Evolutionary conservation across 2,329 filamentous ascomycete species (phyloP).

Genomic region (Cryphonectria japonica): DNA sequence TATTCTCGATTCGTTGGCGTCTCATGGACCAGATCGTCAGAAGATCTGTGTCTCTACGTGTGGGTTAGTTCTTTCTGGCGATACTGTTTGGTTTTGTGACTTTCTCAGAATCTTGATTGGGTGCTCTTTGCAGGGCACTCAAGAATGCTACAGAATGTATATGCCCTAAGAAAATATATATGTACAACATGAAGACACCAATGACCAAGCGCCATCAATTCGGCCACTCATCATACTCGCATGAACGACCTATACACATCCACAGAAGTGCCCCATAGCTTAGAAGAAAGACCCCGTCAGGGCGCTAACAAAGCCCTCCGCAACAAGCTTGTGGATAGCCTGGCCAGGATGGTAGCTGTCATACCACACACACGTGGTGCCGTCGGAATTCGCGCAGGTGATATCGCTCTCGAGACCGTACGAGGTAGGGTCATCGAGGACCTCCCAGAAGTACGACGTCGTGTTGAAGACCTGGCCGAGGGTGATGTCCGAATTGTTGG

Average conservation of each 20-base stretch:
- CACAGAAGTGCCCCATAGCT: no score
- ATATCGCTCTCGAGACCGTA: slow-evolving; percentile 27
- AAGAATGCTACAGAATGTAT: background rate
- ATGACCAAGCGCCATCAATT: background rate
- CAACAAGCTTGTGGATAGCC: slow-evolving; percentile 24
- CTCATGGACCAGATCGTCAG: no score
- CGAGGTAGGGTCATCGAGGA: slow-evolving; percentile 22
- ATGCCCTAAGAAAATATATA: background rate
- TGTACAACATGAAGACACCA: background rate
- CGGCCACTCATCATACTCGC: background rate
- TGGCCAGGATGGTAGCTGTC: slow-evolving; percentile 29
- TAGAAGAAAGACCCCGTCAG: slow-evolving; percentile 21
- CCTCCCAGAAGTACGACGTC: slow-evolving; percentile 26
- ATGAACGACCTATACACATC: background rate
- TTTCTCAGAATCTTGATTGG: no score
- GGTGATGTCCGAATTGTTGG: slow-evolving; percentile 25
- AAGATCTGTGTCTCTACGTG: no score
- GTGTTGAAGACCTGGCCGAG: slow-evolving; percentile 25
- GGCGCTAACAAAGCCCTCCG: slow-evolving; percentile 20
- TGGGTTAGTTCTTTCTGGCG: no score
- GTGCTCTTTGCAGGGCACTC: background rate
- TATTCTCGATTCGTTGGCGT: no score
- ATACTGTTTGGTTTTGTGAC: no score
- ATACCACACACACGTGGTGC: slow-evolving; percentile 26
- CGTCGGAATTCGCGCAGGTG: slow-evolving; percentile 24